Evolutionary conservation across 2,329 filamentous ascomycete species (phyloP).

Genomic region (Trichoderma citrinoviride): DNA sequence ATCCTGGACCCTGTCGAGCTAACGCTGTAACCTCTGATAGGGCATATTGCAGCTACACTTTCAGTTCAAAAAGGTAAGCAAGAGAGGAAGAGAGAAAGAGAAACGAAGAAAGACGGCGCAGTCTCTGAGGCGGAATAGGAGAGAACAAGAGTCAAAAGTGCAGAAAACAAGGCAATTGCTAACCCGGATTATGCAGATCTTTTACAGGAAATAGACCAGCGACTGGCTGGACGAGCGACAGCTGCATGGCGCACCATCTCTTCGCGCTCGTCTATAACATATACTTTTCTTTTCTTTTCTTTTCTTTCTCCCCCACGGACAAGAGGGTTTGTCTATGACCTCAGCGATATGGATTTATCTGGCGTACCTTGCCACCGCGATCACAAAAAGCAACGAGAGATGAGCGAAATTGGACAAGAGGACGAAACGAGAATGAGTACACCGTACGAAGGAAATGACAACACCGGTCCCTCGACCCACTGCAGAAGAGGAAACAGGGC

Average conservation of each 20-base stretch:
- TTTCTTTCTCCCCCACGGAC: no score
- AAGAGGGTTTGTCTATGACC: not conserved
- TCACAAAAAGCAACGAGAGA: not conserved
- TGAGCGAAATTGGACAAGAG: not conserved
- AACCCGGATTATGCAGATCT: slow-evolving; percentile 45
- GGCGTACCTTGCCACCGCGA: not conserved
- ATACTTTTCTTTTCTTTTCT: not conserved
- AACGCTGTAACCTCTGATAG: slow-evolving; percentile 42
- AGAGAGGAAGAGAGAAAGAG: not conserved
- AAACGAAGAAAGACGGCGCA: not conserved
- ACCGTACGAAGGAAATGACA: not conserved
- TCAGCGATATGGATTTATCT: not conserved
- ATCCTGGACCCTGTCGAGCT: slow-evolving; percentile 20
- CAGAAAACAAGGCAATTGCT: not conserved
- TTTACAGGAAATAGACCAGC: slow-evolving; percentile 50
- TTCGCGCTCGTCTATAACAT: not conserved
- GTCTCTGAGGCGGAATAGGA: slow-evolving; percentile 52
- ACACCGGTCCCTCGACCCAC: not conserved
- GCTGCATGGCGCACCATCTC: not conserved
- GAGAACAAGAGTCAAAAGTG: not conserved
- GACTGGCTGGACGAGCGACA: not conserved
- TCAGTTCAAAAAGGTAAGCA: slow-evolving; percentile 89
- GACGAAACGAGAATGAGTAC: not conserved
- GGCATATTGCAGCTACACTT: slow-evolving; percentile 96
- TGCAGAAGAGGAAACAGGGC: slow-evolving; percentile 1